These are phyloP conservation scores for Asterochloris sp. DNA, from an alignment of 139 green algal species.

Conservation along the genomic window DNA sequence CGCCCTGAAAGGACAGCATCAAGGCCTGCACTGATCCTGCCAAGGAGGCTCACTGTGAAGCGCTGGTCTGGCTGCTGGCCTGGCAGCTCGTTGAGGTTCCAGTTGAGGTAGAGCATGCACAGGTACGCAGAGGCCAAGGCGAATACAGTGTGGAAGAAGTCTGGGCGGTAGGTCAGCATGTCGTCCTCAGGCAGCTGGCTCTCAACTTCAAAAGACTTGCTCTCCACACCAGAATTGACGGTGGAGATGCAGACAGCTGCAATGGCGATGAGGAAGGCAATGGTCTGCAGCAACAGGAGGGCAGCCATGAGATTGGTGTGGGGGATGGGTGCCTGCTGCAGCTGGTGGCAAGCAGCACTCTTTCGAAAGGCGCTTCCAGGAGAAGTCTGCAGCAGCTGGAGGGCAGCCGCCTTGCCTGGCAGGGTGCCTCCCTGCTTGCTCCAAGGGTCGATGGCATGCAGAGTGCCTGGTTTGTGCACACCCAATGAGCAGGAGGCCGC, in stretches of 20 bases:
- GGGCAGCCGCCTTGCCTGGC: too few species aligned
- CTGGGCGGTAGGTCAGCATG: constrained; percentile 58
- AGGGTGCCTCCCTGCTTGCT: too few species aligned
- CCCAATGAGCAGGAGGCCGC: too few species aligned
- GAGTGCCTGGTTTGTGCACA: too few species aligned
- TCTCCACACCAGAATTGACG: constrained; percentile 27
- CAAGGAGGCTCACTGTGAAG: too few species aligned
- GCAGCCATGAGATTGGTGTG: not conserved
- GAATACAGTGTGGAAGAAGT: constrained; percentile 80
- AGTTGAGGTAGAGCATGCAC: constrained; percentile 70
- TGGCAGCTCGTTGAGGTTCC: constrained; percentile 37
- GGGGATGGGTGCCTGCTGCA: too few species aligned
- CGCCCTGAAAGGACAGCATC: too few species aligned
- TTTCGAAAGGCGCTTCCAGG: not conserved
- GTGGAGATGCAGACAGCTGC: constrained; percentile 15
- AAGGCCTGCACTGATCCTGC: too few species aligned
- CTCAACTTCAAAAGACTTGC: constrained; percentile 22
- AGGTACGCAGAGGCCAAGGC: constrained; percentile 62
- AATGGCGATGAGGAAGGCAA: constrained; percentile 39
- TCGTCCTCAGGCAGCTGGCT: constrained; percentile 15
- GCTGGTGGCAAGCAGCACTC: too few species aligned
- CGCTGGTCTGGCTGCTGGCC: constrained; percentile 1
- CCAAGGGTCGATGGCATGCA: too few species aligned
- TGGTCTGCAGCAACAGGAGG: constrained; percentile 22
- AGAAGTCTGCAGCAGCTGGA: too few species aligned